Percentiles rank a stretch among this genome's conserved stretches.
Conservation (phyloP, 2,329 filamentous ascomycete genomes). For the Zasmidium angulare region DNA sequence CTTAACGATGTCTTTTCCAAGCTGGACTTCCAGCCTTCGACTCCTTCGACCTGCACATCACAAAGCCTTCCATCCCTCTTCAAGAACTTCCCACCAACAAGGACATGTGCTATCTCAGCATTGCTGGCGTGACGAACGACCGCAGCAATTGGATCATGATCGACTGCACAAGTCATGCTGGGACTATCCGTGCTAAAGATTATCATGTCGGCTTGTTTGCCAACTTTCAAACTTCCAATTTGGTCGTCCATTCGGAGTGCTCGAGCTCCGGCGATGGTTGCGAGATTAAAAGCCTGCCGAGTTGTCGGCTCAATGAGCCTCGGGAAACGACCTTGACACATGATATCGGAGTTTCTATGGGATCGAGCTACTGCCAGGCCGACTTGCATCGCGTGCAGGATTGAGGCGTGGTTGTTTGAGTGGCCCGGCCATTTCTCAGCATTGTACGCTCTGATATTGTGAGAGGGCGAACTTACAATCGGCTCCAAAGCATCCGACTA, state of each 20-base stretch:
- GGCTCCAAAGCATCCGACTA: not conserved
- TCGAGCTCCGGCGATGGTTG: not conserved
- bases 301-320: not conserved
- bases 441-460: no score
- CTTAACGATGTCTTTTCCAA: not conserved
- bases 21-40: not conserved
- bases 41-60: not conserved
- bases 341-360: not conserved
- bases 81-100: not conserved
- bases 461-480: not conserved
- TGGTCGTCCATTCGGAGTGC: not conserved
- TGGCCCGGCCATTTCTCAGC: no score
- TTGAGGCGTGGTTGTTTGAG: not conserved
- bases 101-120: not conserved
- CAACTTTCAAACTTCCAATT: not conserved
- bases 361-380: not conserved
- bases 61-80: not conserved
- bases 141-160: not conserved
- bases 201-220: not conserved
- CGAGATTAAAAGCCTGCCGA: not conserved
- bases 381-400: not conserved
- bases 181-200: not conserved
- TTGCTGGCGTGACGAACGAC: not conserved
- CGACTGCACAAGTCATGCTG: not conserved
- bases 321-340: not conserved